Base-by-base conservation (phyloP, 768 basidiomycete genomes). In the Psilocybe subaeruginosa region DNA sequence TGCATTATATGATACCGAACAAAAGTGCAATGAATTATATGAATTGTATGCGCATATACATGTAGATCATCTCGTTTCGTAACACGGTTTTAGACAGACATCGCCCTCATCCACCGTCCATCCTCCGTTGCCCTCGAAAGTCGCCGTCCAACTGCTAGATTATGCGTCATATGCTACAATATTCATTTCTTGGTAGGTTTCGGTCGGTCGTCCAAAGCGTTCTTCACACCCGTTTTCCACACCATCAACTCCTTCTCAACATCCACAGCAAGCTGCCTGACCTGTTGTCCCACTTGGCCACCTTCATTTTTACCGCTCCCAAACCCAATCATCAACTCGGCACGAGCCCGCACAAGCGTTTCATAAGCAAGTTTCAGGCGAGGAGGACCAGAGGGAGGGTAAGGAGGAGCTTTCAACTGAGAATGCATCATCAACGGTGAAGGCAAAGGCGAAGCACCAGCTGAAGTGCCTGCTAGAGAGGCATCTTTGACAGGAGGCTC, bases 191-290 rank as follows among this genome's bases (percentile, higher is more conserved):
- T 30, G 7, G 27, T 0, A 31, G 49, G 29, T 4, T 47, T 54
- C 16, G 56, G 56, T 9, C 19, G 51, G 68, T 90, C 86, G 64
- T 82, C 70, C 54, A 86, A 56, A 27, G 77, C 85, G 68, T 88
- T 85, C 66, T 74, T 79, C 2, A 92, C 72, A 0, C 91, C 88
- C 35, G 79, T 76, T 61, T 74, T 83, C 91, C 91, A 93, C 17
- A 86, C 82, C 1, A 80, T 83, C 48, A 94, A 68, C 72, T 97
- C 94, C 72, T 81, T 87, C 71, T 93, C 90, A 31, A 93, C 64
- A 1, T 81, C 76, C 14, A 86, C 85, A 9, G 90, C 66, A 56
- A 77, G 75, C 65, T 86, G 83, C 66, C 89, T 76, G 23, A 92
- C 81, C 60, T 86, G 82, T 54, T 66, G 75, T 3, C 92, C 92